Evolutionary conservation across 2,329 filamentous ascomycete species (phyloP).

Genomic region (Alternaria tenuissima): DNA sequence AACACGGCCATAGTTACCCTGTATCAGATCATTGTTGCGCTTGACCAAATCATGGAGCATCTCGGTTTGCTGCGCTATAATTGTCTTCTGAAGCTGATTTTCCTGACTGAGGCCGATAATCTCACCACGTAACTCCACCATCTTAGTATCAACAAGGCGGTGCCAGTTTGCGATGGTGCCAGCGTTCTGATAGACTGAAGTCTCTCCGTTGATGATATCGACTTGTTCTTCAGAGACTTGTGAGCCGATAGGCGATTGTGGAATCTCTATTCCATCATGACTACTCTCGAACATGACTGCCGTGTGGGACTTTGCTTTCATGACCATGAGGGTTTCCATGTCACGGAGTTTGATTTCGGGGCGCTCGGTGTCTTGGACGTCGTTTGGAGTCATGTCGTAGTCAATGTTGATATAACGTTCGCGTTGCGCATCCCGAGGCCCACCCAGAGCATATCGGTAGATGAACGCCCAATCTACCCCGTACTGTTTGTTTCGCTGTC

Average conservation of each 20-base stretch:
- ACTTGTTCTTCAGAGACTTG: conserved; percentile 5
- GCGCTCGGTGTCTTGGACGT: conserved; percentile 13
- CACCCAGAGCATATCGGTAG: conserved; percentile 14
- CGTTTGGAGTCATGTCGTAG: conserved; percentile 21
- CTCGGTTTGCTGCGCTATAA: background rate
- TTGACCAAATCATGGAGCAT: background rate
- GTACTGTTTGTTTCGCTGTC: conserved; percentile 19
- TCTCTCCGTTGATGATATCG: conserved; percentile 13
- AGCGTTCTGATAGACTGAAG: conserved; percentile 3
- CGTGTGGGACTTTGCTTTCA: conserved; percentile 5
- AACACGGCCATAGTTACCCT: background rate
- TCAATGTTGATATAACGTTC: conserved; percentile 14
- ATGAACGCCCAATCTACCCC: conserved; percentile 22
- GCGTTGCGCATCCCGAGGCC: background rate
- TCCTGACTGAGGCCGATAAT: background rate
- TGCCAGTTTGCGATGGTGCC: background rate
- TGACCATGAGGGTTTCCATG: conserved; percentile 23
- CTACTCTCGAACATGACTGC: background rate
- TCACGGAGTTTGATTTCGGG: conserved; percentile 10
- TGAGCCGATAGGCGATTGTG: background rate
- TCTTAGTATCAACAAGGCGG: background rate
- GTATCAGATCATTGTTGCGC: background rate
- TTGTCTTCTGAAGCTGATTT: background rate
- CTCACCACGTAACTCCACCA: background rate
- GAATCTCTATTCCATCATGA: background rate